Evolutionary conservation across 1,284 basidiomycete species (phyloP).

Genomic region (Pseudomicrostroma phylloplanum): DNA sequence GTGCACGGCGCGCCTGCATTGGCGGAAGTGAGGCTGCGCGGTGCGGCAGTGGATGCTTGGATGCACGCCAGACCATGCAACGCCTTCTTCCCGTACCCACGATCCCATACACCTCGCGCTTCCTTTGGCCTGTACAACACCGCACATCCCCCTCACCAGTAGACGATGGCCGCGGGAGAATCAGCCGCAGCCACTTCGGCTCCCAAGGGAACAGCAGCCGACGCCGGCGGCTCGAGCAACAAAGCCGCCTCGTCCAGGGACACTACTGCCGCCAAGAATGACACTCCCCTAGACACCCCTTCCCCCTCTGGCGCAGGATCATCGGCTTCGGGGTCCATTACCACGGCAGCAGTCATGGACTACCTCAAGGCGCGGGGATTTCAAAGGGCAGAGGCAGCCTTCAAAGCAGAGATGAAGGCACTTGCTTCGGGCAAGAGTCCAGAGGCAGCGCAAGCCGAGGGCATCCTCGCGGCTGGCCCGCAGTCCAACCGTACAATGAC

Average conservation of each 20-base stretch:
- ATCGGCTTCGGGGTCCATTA: neutral
- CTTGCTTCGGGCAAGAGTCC: constrained; percentile 27
- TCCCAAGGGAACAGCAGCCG: neutral
- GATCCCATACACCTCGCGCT: no score
- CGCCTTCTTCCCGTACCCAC: no score
- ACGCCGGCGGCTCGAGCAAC: neutral
- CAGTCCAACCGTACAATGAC: constrained; percentile 58
- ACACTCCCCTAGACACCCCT: neutral
- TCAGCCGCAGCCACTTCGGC: no score
- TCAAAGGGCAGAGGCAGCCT: constrained; percentile 66
- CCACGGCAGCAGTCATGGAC: constrained; percentile 61
- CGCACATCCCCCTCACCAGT: no score
- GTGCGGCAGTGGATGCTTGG: no score
- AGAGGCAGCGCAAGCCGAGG: constrained; percentile 19
- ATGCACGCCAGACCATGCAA: no score
- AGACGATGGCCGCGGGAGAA: no score
- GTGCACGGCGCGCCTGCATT: no score
- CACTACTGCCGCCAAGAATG: neutral
- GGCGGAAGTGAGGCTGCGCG: no score
- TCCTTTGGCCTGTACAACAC: no score
- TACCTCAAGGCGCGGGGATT: constrained; percentile 79
- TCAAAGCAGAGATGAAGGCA: constrained; percentile 63
- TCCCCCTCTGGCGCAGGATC: neutral
- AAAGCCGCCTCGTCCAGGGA: neutral
- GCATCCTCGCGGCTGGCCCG: constrained; percentile 29